Evolutionary conservation across 2,329 filamentous ascomycete genomes (phyloP).

Genomic region (Sporothrix pseudoabietina): DNA sequence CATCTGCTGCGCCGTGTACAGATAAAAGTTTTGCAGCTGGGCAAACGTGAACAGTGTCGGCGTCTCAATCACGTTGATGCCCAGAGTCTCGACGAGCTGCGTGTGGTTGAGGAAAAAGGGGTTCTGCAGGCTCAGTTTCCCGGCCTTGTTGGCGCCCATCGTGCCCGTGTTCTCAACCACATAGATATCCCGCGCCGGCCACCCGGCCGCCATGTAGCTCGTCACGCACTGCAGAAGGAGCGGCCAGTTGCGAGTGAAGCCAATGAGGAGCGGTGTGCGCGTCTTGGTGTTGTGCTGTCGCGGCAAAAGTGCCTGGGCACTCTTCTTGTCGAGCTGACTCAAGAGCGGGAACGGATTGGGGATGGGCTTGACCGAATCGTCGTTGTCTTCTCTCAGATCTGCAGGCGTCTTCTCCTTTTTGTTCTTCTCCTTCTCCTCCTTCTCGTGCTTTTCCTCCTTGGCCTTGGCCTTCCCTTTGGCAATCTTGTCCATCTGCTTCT

Average conservation of each 20-base stretch:
- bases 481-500: constrained; percentile 3
- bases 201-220: constrained; percentile 61
- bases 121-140: constrained; percentile 54
- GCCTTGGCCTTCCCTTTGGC: neutral
- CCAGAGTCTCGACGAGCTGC: constrained; percentile 48
- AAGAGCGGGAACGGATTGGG: constrained; percentile 50
- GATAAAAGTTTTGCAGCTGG: constrained; percentile 58
- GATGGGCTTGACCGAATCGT: constrained; percentile 37
- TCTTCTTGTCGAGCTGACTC: constrained; percentile 42
- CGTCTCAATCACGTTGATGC: constrained; percentile 50
- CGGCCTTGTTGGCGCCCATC: constrained; percentile 55
- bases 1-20: constrained; percentile 47
- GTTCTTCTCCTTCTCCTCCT: neutral
- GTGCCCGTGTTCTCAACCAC: constrained; percentile 63
- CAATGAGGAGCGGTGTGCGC: constrained; percentile 55
- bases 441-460: neutral
- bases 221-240: constrained; percentile 59
- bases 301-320: constrained; percentile 49
- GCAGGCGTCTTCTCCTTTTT: no score
- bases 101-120: constrained; percentile 60
- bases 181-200: constrained; percentile 59
- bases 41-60: constrained; percentile 56
- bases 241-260: constrained; percentile 60
- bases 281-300: constrained; percentile 44
- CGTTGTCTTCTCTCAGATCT: neutral